phyloP scores from a whole-genome alignment of 192 early-diverging fungal species.

The Neocallimastix lanati region DNA sequence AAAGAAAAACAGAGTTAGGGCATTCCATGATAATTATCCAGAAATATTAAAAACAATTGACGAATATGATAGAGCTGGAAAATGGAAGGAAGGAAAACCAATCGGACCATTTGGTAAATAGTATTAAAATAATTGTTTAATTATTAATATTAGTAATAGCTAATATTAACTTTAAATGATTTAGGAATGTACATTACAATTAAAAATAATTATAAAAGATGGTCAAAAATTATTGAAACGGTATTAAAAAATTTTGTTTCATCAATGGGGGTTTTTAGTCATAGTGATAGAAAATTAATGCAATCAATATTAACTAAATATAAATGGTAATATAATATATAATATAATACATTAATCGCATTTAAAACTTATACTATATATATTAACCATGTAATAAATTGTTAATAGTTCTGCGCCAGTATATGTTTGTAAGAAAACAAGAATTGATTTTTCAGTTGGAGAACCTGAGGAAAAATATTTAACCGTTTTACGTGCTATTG shows the following conservation, averaged over 20 bases:
- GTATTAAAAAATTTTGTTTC: constrained; percentile 37
- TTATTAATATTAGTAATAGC: too few relatives aligned
- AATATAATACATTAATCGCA: too few relatives aligned
- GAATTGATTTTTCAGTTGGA: constrained; percentile 47
- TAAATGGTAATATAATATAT: not conserved
- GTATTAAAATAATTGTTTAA: too few relatives aligned
- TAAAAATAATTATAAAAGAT: constrained; percentile 17
- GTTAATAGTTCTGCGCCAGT: constrained; percentile 32
- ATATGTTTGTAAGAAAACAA: constrained; percentile 34
- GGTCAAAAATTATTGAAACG: constrained; percentile 40
- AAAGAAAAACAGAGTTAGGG: constrained; percentile 42
- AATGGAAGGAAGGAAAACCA: constrained; percentile 24
- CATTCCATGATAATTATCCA: constrained; percentile 50
- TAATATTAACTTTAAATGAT: too few relatives aligned
- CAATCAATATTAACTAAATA: not conserved
- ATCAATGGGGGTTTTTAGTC: constrained; percentile 48
- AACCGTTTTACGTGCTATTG: constrained; percentile 33
- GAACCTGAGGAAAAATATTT: constrained; percentile 37
- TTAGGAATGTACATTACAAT: constrained; percentile 39
- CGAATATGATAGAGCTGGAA: constrained; percentile 3
- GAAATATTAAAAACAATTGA: constrained; percentile 35
- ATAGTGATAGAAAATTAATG: constrained; percentile 36
- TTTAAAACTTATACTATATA: too few relatives aligned
- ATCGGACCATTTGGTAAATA: constrained; percentile 44
- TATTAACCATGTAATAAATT: too few relatives aligned